phyloP scores from a whole-genome alignment of 2,329 filamentous ascomycete species.

The Colletotrichum liaoningense region DNA sequence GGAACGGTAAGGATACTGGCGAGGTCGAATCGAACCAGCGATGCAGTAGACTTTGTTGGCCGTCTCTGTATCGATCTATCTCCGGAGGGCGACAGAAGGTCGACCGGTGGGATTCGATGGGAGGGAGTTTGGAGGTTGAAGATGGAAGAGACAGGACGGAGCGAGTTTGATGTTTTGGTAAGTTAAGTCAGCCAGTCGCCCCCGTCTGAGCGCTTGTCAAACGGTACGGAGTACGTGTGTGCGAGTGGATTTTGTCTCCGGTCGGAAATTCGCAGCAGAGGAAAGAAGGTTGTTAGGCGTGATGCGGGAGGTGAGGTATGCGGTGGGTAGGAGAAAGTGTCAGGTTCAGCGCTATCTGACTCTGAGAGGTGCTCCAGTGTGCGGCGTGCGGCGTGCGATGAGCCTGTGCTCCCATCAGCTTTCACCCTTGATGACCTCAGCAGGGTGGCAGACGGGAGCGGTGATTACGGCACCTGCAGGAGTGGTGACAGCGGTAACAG shows the following conservation, averaged over 20 bases:
- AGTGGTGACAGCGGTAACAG: not conserved
- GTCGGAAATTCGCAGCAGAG: conserved; percentile 25
- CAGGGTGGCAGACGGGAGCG: not conserved
- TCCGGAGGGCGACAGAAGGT: conserved; percentile 1
- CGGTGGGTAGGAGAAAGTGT: not conserved
- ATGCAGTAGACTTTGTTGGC: not conserved
- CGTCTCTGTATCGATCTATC: not conserved
- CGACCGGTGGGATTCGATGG: conserved; percentile 13
- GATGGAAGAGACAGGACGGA: conserved; percentile 25
- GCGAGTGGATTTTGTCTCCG: conserved; percentile 26
- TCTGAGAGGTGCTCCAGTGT: not conserved
- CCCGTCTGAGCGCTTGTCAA: conserved; percentile 36
- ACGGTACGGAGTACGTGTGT: conserved; percentile 27
- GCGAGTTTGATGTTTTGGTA: conserved; percentile 32
- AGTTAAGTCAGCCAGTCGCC: conserved; percentile 20
- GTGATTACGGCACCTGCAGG: not conserved
- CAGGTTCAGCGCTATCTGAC: conserved; percentile 9
- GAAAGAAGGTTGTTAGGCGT: conserved; percentile 23
- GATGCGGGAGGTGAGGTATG: conserved; percentile 24
- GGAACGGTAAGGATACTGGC: conserved; percentile 5
- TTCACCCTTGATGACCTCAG: not conserved
- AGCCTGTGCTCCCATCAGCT: not conserved
- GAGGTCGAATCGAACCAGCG: conserved; percentile 25
- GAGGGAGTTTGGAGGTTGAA: conserved; percentile 13
- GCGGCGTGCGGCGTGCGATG: too few relatives aligned